Percentiles rank a stretch among this genome's conserved stretches.
Conservation (phyloP, 139 green algal genomes). For the Deuterostichococcus epilithicus region DNA sequence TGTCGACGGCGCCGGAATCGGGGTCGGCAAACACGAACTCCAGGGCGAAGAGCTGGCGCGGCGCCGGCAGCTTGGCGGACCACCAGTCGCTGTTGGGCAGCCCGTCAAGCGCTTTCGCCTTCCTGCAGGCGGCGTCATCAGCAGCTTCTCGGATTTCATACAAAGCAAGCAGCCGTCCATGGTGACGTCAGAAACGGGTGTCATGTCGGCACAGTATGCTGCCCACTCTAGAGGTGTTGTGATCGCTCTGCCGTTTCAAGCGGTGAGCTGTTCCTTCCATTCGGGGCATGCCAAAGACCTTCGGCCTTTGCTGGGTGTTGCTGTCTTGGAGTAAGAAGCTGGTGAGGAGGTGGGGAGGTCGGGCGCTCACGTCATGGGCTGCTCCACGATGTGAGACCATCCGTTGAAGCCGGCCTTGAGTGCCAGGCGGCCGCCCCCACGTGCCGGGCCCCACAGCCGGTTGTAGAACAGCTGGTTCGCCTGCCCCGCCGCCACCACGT, state of each 20-base stretch:
- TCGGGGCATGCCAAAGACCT: too few relatives aligned
- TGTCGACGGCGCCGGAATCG: slow-evolving; percentile 53
- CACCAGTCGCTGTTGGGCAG: slow-evolving; percentile 33
- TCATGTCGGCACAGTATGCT: too few relatives aligned
- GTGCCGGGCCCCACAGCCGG: slow-evolving; percentile 30
- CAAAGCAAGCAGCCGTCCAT: too few relatives aligned
- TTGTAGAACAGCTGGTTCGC: slow-evolving; percentile 65
- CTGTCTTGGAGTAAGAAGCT: too few relatives aligned
- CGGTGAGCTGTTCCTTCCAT: too few relatives aligned
- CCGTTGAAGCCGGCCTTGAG: slow-evolving; percentile 79
- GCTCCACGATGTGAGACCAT: slow-evolving; percentile 62
- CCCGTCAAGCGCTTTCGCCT: slow-evolving; percentile 5
- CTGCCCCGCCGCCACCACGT: neutral
- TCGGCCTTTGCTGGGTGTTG: too few relatives aligned
- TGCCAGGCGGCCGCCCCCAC: slow-evolving; percentile 16
- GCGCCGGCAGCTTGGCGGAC: slow-evolving; percentile 41
- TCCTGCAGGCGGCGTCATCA: neutral
- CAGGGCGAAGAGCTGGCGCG: slow-evolving; percentile 57
- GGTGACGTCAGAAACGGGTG: too few relatives aligned
- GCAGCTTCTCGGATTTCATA: too few relatives aligned
- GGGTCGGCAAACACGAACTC: slow-evolving; percentile 78
- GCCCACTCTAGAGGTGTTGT: too few relatives aligned
- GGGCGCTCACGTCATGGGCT: slow-evolving; percentile 51
- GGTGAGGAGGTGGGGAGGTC: too few relatives aligned
- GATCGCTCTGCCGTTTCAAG: too few relatives aligned